Evolutionary conservation across 2,329 filamentous ascomycete species (phyloP).

Genomic region (Zopfia rhizophila): DNA sequence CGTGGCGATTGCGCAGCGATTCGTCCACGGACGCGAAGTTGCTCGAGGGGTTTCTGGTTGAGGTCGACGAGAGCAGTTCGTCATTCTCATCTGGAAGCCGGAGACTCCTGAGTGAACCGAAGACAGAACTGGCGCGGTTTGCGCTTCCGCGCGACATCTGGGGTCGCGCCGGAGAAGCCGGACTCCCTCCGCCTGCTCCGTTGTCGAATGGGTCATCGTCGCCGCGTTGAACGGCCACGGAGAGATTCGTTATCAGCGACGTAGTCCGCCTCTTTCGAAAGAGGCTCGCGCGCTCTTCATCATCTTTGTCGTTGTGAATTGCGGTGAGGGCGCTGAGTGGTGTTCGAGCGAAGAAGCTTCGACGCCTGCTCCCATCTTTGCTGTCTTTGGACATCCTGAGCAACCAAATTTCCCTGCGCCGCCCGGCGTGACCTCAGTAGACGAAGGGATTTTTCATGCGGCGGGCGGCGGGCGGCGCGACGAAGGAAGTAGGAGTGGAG

Average conservation of each 20-base stretch:
- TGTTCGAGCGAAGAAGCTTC: conserved; percentile 50
- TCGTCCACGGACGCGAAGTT: conserved; percentile 57
- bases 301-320: conserved; percentile 38
- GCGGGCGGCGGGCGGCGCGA: conserved; percentile 16
- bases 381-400: conserved; percentile 47
- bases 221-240: conserved; percentile 34
- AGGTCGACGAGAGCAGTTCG: conserved; percentile 59
- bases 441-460: conserved; percentile 11
- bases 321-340: conserved; percentile 43
- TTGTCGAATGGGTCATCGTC: conserved; percentile 26
- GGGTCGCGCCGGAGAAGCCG: conserved; percentile 25
- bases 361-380: conserved; percentile 36
- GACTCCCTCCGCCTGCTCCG: conserved; percentile 9
- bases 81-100: conserved; percentile 65
- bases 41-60: conserved; percentile 61
- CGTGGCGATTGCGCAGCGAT: conserved; percentile 49
- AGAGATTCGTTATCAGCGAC: conserved; percentile 48
- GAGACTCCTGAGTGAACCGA: conserved; percentile 67
- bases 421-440: conserved; percentile 40
- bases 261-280: conserved; percentile 51
- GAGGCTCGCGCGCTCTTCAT: conserved; percentile 47
- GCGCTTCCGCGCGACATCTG: conserved; percentile 32
- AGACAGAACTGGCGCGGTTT: conserved; percentile 59
- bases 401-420: conserved; percentile 33
- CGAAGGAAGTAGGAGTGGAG: conserved; percentile 6